A percentile compares a stretch with the other conserved stretches of the same genome.
Evolutionary conservation across 495 filamentous ascomycete genomes (phyloP).

Genomic region (Podospora conica): DNA sequence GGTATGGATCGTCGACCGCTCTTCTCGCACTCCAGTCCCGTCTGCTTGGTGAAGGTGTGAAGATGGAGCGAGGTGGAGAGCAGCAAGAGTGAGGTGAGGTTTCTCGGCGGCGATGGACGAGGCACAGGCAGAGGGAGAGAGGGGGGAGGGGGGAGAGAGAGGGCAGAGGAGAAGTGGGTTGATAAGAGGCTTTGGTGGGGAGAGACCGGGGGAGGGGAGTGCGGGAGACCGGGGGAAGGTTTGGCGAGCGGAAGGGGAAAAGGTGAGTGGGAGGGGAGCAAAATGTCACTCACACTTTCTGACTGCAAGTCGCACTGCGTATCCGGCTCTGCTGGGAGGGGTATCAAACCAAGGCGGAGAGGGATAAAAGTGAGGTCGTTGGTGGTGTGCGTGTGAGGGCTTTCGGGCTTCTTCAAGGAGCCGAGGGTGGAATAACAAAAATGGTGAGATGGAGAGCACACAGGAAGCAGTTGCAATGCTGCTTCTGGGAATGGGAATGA

Average conservation of each 20-base stretch:
- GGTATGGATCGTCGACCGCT: background rate
- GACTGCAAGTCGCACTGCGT: slow-evolving; percentile 28
- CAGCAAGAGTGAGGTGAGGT: slow-evolving; percentile 6
- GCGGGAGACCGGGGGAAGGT: slow-evolving; percentile 13
- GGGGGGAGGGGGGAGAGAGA: slow-evolving; percentile 5
- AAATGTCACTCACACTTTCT: slow-evolving; percentile 28
- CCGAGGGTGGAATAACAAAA: slow-evolving; percentile 6
- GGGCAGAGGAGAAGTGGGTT: slow-evolving; percentile 12
- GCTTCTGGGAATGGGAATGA: slow-evolving; percentile 22
- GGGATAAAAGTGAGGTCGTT: slow-evolving; percentile 6
- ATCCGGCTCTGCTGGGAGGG: slow-evolving; percentile 30
- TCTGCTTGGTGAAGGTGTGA: background rate
- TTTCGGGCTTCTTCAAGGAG: slow-evolving; percentile 2
- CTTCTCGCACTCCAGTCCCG: background rate
- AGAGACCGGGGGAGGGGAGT: slow-evolving; percentile 2
- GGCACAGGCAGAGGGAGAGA: slow-evolving; percentile 9
- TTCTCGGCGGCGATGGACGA: background rate
- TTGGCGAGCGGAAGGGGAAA: slow-evolving; percentile 8
- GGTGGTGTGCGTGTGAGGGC: slow-evolving; percentile 9
- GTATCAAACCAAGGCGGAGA: slow-evolving; percentile 21
- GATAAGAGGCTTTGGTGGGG: slow-evolving; percentile 19
- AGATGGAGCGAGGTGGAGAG: slow-evolving; percentile 15
- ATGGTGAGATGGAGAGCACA: slow-evolving; percentile 14
- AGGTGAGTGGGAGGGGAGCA: slow-evolving; percentile 18
- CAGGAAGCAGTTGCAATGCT: slow-evolving; percentile 24